A percentile compares a stretch with the other conserved stretches of the same genome.
phyloP scores from a whole-genome alignment of 345 rosid genomes.

The Rubroshorea leprosula region DNA sequence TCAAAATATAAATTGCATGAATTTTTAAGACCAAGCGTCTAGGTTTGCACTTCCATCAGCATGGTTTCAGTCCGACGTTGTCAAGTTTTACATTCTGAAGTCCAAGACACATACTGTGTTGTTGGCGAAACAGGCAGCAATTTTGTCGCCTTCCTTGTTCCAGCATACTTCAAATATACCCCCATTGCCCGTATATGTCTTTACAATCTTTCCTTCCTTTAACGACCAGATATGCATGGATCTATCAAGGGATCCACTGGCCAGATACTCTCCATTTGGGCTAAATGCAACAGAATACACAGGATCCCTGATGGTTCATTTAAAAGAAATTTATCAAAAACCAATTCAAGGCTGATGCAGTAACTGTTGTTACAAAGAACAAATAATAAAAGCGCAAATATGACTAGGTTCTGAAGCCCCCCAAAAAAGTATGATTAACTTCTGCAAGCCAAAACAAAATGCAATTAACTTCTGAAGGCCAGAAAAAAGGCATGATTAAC shows the following conservation, averaged over 20 bases:
- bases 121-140: slow-evolving; percentile 93
- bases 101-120: slow-evolving; percentile 81
- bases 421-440: no score
- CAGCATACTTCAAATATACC: slow-evolving; percentile 96
- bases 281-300: slow-evolving; percentile 96
- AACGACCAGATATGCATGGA: slow-evolving; percentile 91
- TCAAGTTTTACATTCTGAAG: slow-evolving; percentile 89
- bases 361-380: no score
- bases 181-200: slow-evolving; percentile 86
- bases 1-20: neutral
- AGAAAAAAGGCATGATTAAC: no score
- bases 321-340: slow-evolving; percentile 6
- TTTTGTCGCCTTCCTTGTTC: slow-evolving; percentile 94
- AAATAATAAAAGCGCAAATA: no score
- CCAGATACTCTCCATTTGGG: slow-evolving; percentile 93
- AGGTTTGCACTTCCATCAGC: no score
- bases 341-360: neutral
- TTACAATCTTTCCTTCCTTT: slow-evolving; percentile 83
- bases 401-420: no score
- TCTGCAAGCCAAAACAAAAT: no score
- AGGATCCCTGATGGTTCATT: slow-evolving; percentile 56
- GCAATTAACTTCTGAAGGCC: no score
- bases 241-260: slow-evolving; percentile 88
- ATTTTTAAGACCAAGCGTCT: neutral
- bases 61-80: no score